Evolutionary conservation across 1,284 basidiomycete species (phyloP).

Genomic region (Sutorius eximius): DNA sequence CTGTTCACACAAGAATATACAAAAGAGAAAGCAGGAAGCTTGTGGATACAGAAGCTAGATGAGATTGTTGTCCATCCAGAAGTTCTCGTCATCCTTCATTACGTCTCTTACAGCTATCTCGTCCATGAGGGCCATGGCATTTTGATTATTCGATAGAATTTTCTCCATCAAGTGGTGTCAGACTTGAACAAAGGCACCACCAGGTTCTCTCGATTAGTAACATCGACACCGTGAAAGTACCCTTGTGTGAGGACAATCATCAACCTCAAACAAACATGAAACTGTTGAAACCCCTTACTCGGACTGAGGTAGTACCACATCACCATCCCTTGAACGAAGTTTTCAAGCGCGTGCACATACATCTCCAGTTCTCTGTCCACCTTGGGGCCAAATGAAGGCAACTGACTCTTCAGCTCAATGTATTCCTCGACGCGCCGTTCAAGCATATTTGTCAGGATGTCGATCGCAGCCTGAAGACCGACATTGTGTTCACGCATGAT

Average conservation of each 20-base stretch:
- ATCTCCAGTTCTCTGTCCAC: slow-evolving; percentile 40
- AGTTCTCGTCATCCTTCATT: no score
- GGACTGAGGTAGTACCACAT: slow-evolving; percentile 49
- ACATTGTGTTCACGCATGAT: slow-evolving; percentile 46
- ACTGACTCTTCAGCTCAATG: slow-evolving; percentile 35
- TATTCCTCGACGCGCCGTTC: slow-evolving; percentile 42
- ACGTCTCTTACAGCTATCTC: no score
- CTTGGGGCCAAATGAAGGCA: slow-evolving; percentile 45
- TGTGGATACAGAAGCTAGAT: neutral
- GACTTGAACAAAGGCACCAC: slow-evolving; percentile 32
- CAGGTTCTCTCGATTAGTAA: slow-evolving; percentile 29
- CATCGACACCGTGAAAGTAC: slow-evolving; percentile 36
- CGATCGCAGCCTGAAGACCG: slow-evolving; percentile 44
- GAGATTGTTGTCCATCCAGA: no score
- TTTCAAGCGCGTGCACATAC: slow-evolving; percentile 44
- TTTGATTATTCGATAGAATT: neutral
- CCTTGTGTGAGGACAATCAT: slow-evolving; percentile 19
- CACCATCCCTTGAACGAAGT: slow-evolving; percentile 49
- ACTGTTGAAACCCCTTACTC: slow-evolving; percentile 24
- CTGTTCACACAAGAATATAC: no score
- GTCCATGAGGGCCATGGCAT: no score
- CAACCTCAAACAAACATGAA: slow-evolving; percentile 1
- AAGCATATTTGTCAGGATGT: slow-evolving; percentile 45
- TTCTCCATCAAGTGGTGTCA: slow-evolving; percentile 21
- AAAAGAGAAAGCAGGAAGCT: no score